These are phyloP conservation scores for Rhodamnia argentea DNA, from an alignment of 345 rosid species.

Conservation along the genomic window DNA sequence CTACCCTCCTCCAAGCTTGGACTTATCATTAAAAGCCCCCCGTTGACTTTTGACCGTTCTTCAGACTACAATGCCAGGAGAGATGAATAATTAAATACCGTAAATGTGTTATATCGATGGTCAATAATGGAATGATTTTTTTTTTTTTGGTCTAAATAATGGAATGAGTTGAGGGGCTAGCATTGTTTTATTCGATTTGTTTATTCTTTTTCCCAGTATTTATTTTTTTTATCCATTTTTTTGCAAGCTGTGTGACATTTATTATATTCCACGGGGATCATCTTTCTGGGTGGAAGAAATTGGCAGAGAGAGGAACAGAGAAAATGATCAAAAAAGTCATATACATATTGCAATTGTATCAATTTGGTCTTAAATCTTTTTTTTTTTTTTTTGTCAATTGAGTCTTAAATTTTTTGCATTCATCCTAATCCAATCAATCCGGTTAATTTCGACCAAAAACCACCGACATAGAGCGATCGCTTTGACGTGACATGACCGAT, in stretches of 20 bases:
- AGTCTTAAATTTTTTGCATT: no score
- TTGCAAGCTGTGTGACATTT: background rate
- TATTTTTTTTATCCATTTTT: background rate
- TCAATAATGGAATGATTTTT: background rate
- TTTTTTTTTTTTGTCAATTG: no score
- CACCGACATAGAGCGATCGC: no score
- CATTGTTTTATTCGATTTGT: background rate
- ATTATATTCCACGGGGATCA: background rate
- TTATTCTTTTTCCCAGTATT: background rate
- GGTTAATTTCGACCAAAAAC: no score
- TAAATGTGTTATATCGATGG: background rate
- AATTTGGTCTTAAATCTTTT: no score
- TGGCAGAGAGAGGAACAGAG: background rate
- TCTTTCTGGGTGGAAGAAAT: background rate
- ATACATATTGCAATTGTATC: no score
- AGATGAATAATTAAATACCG: background rate
- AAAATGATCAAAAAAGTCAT: no score
- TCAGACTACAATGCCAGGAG: background rate
- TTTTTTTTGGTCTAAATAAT: background rate
- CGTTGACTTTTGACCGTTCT: background rate
- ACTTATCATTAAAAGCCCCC: background rate
- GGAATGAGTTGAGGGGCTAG: background rate
- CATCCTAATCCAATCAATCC: no score
- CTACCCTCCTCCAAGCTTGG: background rate
- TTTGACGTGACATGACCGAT: no score